Percentiles rank a stretch among this genome's conserved stretches.
Evolutionary conservation across 2,329 filamentous ascomycete species (phyloP).

Genomic region (Lachnellula occidentalis): DNA sequence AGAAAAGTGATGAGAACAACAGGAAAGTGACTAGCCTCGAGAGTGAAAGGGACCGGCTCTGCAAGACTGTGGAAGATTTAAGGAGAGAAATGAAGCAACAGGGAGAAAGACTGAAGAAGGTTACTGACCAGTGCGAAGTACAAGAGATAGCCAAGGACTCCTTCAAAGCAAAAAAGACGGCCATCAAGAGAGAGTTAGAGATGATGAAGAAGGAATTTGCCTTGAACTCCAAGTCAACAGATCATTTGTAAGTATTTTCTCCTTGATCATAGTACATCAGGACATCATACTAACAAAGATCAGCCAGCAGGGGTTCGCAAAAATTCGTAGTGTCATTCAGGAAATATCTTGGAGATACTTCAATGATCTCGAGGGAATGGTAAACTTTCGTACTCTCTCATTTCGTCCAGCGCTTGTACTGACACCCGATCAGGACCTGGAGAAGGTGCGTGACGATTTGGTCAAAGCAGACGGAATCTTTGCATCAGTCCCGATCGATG

Average conservation of each 20-base stretch:
- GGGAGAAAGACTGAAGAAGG: not conserved
- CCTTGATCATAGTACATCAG: not conserved
- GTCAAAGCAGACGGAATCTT: conserved; percentile 5
- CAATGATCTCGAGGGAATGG: conserved; percentile 3
- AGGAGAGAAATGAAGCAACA: not conserved
- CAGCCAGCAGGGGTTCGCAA: conserved; percentile 6
- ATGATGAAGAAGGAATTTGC: not conserved
- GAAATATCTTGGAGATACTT: conserved; percentile 9
- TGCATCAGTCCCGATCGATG: conserved; percentile 10
- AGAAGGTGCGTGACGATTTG: conserved; percentile 6
- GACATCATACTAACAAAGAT: conserved; percentile 4
- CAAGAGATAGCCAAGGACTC: not conserved
- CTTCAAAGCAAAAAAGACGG: not conserved
- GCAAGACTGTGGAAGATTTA: no score
- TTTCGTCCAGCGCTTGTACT: not conserved
- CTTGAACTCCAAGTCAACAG: not conserved
- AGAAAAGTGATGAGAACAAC: conserved; percentile 1
- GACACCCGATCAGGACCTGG: conserved; percentile 7
- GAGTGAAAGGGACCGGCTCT: not conserved
- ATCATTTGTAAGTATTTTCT: conserved; percentile 10
- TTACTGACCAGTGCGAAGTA: not conserved
- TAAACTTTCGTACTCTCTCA: not conserved
- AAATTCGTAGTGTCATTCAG: conserved; percentile 4
- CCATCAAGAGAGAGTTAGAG: not conserved
- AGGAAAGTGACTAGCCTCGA: not conserved